Conservation (phyloP, 306 rosid genomes). For the Citrullus amarus region DNA sequence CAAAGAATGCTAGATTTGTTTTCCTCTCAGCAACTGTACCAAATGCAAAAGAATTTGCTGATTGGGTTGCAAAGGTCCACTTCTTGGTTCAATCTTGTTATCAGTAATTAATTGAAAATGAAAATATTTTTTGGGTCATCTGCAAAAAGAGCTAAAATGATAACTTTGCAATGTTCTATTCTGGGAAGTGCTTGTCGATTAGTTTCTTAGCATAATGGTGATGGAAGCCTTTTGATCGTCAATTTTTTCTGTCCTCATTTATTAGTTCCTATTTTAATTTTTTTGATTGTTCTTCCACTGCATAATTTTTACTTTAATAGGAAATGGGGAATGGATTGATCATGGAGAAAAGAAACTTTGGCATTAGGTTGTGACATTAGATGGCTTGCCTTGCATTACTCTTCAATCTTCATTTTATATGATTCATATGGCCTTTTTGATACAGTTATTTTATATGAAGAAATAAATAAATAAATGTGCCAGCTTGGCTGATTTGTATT, state of each 20-base stretch:
- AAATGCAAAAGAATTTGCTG: conserved; percentile 86
- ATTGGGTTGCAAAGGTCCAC: conserved; percentile 88
- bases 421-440: neutral
- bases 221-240: neutral
- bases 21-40: conserved; percentile 96
- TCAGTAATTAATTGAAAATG: neutral
- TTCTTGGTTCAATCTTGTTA: neutral
- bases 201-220: neutral
- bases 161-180: neutral
- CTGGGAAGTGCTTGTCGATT: neutral
- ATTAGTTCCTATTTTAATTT: neutral
- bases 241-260: neutral
- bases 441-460: neutral
- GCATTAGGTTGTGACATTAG: neutral
- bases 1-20: conserved; percentile 78
- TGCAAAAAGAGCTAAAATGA: neutral
- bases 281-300: neutral
- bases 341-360: neutral
- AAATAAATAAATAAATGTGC: neutral
- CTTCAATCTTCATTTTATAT: neutral
- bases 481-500: conserved; percentile 18
- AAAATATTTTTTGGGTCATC: neutral
- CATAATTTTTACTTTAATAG: neutral
- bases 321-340: neutral
- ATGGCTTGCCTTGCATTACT: neutral